Percentiles rank a stretch among this genome's conserved stretches.
Evolutionary conservation across 164 flowering plant genomes (phyloP).

Genomic region (Liquidambar formosana): DNA sequence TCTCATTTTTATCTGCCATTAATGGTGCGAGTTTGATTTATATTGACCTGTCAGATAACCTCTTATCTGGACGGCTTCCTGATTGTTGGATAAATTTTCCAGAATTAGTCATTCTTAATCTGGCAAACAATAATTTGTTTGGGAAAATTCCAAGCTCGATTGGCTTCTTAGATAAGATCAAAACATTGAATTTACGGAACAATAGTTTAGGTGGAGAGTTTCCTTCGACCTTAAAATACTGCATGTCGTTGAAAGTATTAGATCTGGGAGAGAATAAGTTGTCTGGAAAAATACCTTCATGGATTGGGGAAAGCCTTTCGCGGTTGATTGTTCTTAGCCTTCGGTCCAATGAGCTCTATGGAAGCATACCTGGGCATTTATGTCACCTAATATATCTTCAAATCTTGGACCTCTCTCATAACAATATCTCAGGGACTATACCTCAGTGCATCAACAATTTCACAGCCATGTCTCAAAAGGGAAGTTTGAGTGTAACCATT

Average conservation of each 20-base stretch:
- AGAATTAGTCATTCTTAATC: too few species aligned
- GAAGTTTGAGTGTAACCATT: too few species aligned
- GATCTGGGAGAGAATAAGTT: constrained; percentile 16
- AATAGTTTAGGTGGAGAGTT: constrained; percentile 19
- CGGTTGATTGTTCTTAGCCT: constrained; percentile 11
- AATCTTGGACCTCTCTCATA: constrained; percentile 29
- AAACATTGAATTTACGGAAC: constrained; percentile 11
- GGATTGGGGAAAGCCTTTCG: constrained; percentile 16
- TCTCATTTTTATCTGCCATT: constrained; percentile 1
- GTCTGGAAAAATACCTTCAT: constrained; percentile 12
- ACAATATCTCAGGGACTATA: constrained; percentile 23
- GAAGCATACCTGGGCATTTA: constrained; percentile 18
- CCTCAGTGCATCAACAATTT: constrained; percentile 30
- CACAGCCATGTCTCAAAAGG: constrained; percentile 7
- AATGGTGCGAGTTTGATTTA: background rate
- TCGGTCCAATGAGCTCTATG: constrained; percentile 14
- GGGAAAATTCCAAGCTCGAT: constrained; percentile 14
- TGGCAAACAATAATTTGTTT: too few species aligned
- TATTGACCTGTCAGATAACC: constrained; percentile 25
- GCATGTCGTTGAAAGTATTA: background rate
- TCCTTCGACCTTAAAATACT: constrained; percentile 10
- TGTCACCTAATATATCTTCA: constrained; percentile 14
- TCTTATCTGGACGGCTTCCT: constrained; percentile 7
- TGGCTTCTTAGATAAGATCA: background rate
- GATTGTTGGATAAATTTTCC: too few species aligned